Evolutionary conservation across 495 filamentous ascomycete species (phyloP).

Genomic region (Aspergillus heteromorphus): DNA sequence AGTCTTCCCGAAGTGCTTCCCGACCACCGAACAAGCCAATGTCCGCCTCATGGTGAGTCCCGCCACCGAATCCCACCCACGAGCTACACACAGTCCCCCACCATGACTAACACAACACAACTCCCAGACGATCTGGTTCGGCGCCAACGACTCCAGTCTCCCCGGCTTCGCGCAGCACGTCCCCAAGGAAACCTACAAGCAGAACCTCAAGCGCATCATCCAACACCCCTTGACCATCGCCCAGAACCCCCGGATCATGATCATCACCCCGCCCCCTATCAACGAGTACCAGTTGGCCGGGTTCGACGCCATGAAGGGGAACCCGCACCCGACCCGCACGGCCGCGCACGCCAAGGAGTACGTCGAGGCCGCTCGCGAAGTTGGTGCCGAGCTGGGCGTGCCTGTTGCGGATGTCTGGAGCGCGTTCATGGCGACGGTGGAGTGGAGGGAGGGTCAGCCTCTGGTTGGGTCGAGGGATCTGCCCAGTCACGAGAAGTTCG

Average conservation of each 20-base stretch:
- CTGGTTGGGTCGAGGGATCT: slow-evolving; percentile 49
- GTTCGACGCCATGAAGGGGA: slow-evolving; percentile 47
- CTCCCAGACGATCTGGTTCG: slow-evolving; percentile 69
- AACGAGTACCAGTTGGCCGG: slow-evolving; percentile 64
- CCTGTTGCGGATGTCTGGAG: slow-evolving; percentile 71
- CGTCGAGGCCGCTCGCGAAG: slow-evolving; percentile 60
- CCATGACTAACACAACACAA: slow-evolving; percentile 4
- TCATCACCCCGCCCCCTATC: slow-evolving; percentile 75
- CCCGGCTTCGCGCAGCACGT: slow-evolving; percentile 61
- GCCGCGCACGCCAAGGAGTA: slow-evolving; percentile 62
- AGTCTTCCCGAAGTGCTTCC: slow-evolving; percentile 55
- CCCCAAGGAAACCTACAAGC: slow-evolving; percentile 63
- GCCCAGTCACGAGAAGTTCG: slow-evolving; percentile 44
- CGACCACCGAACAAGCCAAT: slow-evolving; percentile 45
- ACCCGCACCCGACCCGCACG: slow-evolving; percentile 49
- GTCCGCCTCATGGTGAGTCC: slow-evolving; percentile 61
- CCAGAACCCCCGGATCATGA: slow-evolving; percentile 66
- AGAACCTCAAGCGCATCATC: slow-evolving; percentile 64
- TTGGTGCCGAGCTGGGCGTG: slow-evolving; percentile 57
- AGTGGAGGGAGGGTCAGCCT: slow-evolving; percentile 55
- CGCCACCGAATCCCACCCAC: neutral
- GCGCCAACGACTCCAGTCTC: slow-evolving; percentile 80
- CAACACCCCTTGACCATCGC: slow-evolving; percentile 60
- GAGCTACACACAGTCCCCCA: neutral
- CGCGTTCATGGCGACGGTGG: slow-evolving; percentile 59